Percentiles rank a stretch among this genome's conserved stretches.
phyloP scores from a whole-genome alignment of 2,329 filamentous ascomycete genomes.

The Pestalotiopsis sp. region DNA sequence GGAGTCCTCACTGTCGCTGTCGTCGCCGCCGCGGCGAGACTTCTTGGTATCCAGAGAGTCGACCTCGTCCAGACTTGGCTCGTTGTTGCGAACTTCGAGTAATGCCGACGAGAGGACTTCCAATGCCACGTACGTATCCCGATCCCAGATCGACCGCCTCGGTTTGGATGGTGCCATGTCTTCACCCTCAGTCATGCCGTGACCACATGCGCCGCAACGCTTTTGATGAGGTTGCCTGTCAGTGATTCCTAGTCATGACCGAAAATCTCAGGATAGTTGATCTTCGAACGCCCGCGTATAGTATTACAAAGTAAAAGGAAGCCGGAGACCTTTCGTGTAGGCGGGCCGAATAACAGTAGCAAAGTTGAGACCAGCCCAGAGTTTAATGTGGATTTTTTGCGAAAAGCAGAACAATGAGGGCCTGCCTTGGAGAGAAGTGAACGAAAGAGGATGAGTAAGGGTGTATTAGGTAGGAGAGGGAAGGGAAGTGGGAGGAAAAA shows the following conservation, averaged over 20 bases:
- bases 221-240: background rate
- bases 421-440: conserved; percentile 26
- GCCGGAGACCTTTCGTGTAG: background rate
- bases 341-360: conserved; percentile 16
- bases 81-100: background rate
- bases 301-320: conserved; percentile 7
- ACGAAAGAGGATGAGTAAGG: conserved; percentile 17
- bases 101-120: conserved; percentile 1
- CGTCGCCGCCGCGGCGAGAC: conserved; percentile 13
- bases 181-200: conserved; percentile 9
- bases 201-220: conserved; percentile 11
- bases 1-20: background rate
- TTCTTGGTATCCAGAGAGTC: conserved; percentile 7
- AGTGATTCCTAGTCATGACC: conserved; percentile 2
- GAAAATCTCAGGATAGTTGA: background rate
- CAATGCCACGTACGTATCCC: background rate
- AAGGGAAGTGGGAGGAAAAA: conserved; percentile 20
- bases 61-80: background rate
- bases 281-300: background rate
- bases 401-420: conserved; percentile 28
- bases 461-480: conserved; percentile 16
- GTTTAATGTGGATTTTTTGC: conserved; percentile 12
- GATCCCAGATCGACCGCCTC: conserved; percentile 1
- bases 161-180: conserved; percentile 10
- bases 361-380: conserved; percentile 23